Evolutionary conservation across 441 rosid species (phyloP).

Genomic region (Erodium trifolium): DNA sequence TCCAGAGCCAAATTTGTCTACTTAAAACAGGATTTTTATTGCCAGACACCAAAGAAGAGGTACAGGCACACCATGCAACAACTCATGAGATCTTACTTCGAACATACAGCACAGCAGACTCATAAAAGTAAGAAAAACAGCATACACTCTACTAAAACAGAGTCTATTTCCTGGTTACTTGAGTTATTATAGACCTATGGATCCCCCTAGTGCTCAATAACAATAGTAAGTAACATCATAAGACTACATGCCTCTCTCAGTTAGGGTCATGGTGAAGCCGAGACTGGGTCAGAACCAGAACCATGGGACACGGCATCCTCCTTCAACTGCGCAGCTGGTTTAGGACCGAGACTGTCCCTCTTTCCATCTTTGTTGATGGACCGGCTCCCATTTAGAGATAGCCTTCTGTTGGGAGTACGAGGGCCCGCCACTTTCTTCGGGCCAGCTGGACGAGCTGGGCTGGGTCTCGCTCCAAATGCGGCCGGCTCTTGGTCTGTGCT

Average conservation of each 20-base stretch:
- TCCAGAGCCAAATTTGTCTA: no score
- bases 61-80: not conserved
- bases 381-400: slow-evolving; percentile 73
- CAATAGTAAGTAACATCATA: not conserved
- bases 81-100: no score
- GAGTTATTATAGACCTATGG: no score
- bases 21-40: no score
- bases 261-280: slow-evolving; percentile 18
- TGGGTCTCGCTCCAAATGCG: slow-evolving; percentile 59
- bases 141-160: not conserved
- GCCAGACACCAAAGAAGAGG: not conserved
- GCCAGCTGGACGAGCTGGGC: slow-evolving; percentile 58
- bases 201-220: no score
- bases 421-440: slow-evolving; percentile 55
- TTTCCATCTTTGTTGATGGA: slow-evolving; percentile 59
- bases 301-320: slow-evolving; percentile 70
- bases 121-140: not conserved
- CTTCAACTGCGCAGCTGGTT: slow-evolving; percentile 69
- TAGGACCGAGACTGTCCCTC: slow-evolving; percentile 41
- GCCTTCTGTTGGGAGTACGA: slow-evolving; percentile 62
- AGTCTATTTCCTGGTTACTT: not conserved
- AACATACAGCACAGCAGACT: not conserved
- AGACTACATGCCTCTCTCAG: not conserved
- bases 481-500: slow-evolving; percentile 61
- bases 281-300: slow-evolving; percentile 52